Percentiles rank a stretch among this genome's conserved stretches.
Conservation (phyloP, 495 filamentous ascomycete species). For the Hypoxylon cercidicola region DNA sequence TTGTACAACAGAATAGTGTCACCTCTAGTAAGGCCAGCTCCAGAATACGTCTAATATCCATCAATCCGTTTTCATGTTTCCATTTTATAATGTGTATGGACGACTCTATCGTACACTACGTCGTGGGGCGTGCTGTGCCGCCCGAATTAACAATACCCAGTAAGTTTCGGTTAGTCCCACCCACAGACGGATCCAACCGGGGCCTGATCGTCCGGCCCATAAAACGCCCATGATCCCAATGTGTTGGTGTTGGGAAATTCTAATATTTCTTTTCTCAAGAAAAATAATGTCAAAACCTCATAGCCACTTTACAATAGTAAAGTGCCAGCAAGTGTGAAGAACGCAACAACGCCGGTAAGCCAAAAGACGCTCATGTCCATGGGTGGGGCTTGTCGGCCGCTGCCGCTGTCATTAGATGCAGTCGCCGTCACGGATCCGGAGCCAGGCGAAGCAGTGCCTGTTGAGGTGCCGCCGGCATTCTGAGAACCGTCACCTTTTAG, state of each 20-base stretch:
- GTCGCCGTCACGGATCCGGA: slow-evolving; percentile 64
- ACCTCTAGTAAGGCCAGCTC: slow-evolving; percentile 35
- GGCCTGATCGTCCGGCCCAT: slow-evolving; percentile 17
- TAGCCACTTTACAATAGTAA: slow-evolving; percentile 62
- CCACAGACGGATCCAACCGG: slow-evolving; percentile 12
- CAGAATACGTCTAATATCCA: slow-evolving; percentile 33
- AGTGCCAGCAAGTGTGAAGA: slow-evolving; percentile 73
- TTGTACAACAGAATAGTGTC: slow-evolving; percentile 21
- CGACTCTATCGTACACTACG: not conserved
- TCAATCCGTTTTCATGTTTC: slow-evolving; percentile 19
- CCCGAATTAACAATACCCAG: slow-evolving; percentile 26
- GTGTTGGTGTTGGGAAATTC: slow-evolving; percentile 3
- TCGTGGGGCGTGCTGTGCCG: slow-evolving; percentile 6
- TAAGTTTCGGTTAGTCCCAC: not conserved
- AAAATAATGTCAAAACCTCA: not conserved
- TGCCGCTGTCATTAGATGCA: slow-evolving; percentile 49
- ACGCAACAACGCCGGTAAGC: slow-evolving; percentile 62
- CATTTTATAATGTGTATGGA: not conserved
- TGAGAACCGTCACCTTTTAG: slow-evolving; percentile 79
- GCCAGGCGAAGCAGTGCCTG: slow-evolving; percentile 69
- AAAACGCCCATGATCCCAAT: slow-evolving; percentile 18
- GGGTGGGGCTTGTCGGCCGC: slow-evolving; percentile 54
- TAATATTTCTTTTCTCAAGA: not conserved
- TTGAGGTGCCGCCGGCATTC: slow-evolving; percentile 68
- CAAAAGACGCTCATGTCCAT: slow-evolving; percentile 65